Conservation (phyloP, 2,329 filamentous ascomycete species). For the Cercospora brassicicola region DNA sequence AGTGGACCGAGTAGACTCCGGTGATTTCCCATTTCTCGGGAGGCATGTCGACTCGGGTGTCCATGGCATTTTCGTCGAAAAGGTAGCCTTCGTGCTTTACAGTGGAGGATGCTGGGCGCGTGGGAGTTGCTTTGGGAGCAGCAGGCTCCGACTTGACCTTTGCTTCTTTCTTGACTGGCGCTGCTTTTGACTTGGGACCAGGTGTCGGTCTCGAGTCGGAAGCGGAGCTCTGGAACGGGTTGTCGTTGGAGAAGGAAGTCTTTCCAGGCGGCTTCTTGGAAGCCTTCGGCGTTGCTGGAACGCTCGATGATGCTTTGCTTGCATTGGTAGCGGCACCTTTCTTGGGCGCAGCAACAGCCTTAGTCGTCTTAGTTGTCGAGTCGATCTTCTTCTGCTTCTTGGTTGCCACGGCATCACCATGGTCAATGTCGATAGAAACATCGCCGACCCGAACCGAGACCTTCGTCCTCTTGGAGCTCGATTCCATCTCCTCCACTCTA, state of each 20-base stretch:
- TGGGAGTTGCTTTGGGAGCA: constrained; percentile 11
- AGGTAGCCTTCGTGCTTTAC: constrained; percentile 20
- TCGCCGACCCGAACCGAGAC: constrained; percentile 30
- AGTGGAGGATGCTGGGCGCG: background rate
- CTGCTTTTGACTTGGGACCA: background rate
- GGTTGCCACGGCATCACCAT: constrained; percentile 10
- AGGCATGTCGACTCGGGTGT: constrained; percentile 22
- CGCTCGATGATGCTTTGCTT: background rate
- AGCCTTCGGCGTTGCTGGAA: background rate
- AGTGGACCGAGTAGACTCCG: constrained; percentile 48
- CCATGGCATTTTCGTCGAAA: constrained; percentile 27
- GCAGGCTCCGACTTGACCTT: constrained; percentile 20
- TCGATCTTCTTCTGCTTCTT: constrained; percentile 21
- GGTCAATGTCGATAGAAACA: constrained; percentile 32
- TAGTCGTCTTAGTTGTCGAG: constrained; percentile 1
- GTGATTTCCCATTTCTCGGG: constrained; percentile 40
- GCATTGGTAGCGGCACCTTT: background rate
- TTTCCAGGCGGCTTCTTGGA: background rate
- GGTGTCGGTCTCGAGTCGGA: background rate
- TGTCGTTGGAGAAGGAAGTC: constrained; percentile 1
- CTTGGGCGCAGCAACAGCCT: background rate
- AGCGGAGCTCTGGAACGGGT: constrained; percentile 14
- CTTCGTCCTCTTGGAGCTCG: constrained; percentile 32
- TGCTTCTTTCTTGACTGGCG: background rate
- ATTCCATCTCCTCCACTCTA: constrained; percentile 24